Conservation (phyloP, 2,329 filamentous ascomycete genomes). For the Clonostachys rhizophaga region DNA sequence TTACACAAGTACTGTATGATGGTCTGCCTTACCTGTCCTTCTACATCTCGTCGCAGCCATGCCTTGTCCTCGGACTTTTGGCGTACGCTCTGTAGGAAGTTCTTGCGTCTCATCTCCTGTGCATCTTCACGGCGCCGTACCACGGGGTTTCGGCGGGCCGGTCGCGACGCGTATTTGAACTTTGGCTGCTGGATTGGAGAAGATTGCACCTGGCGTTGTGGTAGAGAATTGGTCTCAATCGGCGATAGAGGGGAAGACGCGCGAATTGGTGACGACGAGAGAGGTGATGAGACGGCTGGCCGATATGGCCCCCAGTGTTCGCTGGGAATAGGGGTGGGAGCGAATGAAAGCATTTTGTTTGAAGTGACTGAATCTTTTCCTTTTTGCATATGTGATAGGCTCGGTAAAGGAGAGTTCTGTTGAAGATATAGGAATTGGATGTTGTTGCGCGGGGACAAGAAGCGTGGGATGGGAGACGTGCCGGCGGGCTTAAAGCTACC, state of each 20-base stretch:
- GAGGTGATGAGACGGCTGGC: conserved; percentile 47
- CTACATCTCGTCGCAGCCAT: conserved; percentile 58
- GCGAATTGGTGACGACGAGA: conserved; percentile 53
- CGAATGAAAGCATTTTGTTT: conserved; percentile 33
- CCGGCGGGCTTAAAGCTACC: not conserved
- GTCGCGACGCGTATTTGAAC: conserved; percentile 48
- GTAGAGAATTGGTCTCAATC: conserved; percentile 32
- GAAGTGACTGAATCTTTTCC: not conserved
- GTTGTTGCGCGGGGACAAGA: conserved; percentile 1
- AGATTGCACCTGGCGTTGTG: conserved; percentile 36
- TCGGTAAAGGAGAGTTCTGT: not conserved
- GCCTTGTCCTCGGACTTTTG: conserved; percentile 54
- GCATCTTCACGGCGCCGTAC: conserved; percentile 55
- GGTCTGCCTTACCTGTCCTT: conserved; percentile 38
- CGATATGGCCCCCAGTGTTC: conserved; percentile 34
- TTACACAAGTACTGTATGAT: not conserved
- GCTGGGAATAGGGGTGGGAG: conserved; percentile 35
- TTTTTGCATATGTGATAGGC: not conserved
- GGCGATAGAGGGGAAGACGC: conserved; percentile 41
- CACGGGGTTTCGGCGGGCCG: conserved; percentile 58
- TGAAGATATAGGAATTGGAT: not conserved
- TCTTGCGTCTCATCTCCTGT: conserved; percentile 58
- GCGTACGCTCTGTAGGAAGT: conserved; percentile 66
- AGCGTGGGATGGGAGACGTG: not conserved
- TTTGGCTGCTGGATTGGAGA: conserved; percentile 34